phyloP scores from a whole-genome alignment of 2,329 filamentous ascomycete genomes.

The Pseudocercospora fijiensis region DNA sequence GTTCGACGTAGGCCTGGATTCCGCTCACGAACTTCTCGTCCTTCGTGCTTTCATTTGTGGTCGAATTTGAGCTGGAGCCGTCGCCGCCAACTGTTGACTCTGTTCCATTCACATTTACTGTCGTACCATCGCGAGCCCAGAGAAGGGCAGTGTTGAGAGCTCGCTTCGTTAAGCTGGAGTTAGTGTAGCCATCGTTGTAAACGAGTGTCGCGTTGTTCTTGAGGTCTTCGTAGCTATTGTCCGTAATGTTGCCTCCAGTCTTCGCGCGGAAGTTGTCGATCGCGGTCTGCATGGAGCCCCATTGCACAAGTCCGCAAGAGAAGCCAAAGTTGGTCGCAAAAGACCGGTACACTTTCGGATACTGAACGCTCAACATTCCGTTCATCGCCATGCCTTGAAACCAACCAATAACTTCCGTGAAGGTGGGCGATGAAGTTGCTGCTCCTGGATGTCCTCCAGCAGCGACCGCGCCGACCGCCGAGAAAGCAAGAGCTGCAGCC shows the following conservation, averaged over 20 bases:
- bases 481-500: slow-evolving; percentile 74
- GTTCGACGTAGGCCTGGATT: slow-evolving; percentile 78
- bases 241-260: slow-evolving; percentile 84
- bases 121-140: slow-evolving; percentile 37
- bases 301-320: slow-evolving; percentile 79
- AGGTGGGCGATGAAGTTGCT: slow-evolving; percentile 73
- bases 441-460: slow-evolving; percentile 57
- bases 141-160: slow-evolving; percentile 31
- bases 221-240: slow-evolving; percentile 73
- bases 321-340: slow-evolving; percentile 94
- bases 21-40: slow-evolving; percentile 63
- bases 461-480: slow-evolving; percentile 65
- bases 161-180: slow-evolving; percentile 37
- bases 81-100: slow-evolving; percentile 32
- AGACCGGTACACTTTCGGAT: slow-evolving; percentile 82
- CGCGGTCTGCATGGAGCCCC: slow-evolving; percentile 72
- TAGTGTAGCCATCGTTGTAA: slow-evolving; percentile 58
- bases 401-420: slow-evolving; percentile 80
- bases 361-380: slow-evolving; percentile 89
- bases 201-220: slow-evolving; percentile 76
- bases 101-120: slow-evolving; percentile 45
- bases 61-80: slow-evolving; percentile 30
- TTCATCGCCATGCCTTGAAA: slow-evolving; percentile 94
- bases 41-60: slow-evolving; percentile 38
- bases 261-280: slow-evolving; percentile 79